Percentiles rank a stretch among this genome's conserved stretches.
Conservation (phyloP, 768 basidiomycete genomes). For the Scleroderma bovista region DNA sequence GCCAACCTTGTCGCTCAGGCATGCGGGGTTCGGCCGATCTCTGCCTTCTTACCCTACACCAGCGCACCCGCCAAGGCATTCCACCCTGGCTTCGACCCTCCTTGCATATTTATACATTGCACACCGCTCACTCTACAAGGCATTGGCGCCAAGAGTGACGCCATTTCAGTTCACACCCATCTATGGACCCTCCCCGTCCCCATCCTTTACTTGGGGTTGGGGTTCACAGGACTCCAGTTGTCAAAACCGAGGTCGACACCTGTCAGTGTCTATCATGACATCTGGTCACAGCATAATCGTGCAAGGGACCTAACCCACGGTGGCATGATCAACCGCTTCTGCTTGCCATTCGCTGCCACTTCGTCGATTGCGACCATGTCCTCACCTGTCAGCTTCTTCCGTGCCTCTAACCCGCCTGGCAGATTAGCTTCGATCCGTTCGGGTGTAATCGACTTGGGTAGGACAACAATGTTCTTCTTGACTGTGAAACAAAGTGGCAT, state of each 20-base stretch:
- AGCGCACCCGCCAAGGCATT: neutral
- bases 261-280: constrained; percentile 13
- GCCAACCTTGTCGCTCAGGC: neutral
- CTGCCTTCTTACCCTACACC: no score
- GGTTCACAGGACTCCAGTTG: constrained; percentile 40
- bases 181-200: neutral
- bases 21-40: neutral
- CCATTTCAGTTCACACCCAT: neutral
- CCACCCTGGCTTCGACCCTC: neutral
- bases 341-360: constrained; percentile 55
- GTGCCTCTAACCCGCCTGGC: constrained; percentile 43
- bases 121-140: neutral
- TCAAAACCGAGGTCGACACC: constrained; percentile 67
- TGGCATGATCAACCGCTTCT: constrained; percentile 63
- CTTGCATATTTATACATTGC: neutral
- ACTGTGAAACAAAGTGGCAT: constrained; percentile 32
- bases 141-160: neutral
- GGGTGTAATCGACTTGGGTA: constrained; percentile 77
- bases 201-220: constrained; percentile 5
- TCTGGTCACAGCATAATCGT: neutral
- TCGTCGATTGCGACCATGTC: constrained; percentile 55
- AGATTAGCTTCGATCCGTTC: constrained; percentile 60
- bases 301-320: constrained; percentile 54
- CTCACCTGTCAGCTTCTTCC: constrained; percentile 39
- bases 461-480: constrained; percentile 54